phyloP scores from a whole-genome alignment of 2,329 filamentous ascomycete genomes.

The Penicillium janthinellum region DNA sequence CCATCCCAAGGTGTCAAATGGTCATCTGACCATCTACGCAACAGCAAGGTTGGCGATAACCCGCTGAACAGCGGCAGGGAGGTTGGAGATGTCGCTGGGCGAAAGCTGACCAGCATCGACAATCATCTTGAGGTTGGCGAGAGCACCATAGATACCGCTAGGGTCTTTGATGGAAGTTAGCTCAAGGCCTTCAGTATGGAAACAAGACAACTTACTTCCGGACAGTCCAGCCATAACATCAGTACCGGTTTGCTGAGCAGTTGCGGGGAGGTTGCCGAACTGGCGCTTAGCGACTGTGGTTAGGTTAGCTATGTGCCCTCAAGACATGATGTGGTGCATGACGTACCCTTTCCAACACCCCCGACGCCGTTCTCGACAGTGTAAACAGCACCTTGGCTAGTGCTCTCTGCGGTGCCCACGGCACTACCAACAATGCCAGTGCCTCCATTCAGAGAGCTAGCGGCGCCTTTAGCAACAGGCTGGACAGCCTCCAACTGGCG shows the following conservation, averaged over 20 bases:
- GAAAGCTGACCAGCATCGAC: slow-evolving; percentile 15
- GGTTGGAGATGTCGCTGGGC: slow-evolving; percentile 12
- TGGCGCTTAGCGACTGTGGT: slow-evolving; percentile 12
- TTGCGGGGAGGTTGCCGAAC: slow-evolving; percentile 10
- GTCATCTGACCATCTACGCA: slow-evolving; percentile 5
- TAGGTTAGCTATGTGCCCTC: not conserved
- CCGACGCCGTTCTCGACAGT: slow-evolving; percentile 15
- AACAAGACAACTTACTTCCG: slow-evolving; percentile 19
- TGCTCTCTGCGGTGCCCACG: slow-evolving; percentile 20
- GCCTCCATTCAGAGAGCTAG: not conserved
- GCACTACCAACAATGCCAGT: slow-evolving; percentile 14
- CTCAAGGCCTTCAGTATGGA: not conserved
- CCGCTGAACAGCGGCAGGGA: slow-evolving; percentile 17
- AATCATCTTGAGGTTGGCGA: slow-evolving; percentile 9
- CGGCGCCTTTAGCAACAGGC: slow-evolving; percentile 2
- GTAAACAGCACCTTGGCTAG: slow-evolving; percentile 11
- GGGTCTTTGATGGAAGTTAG: slow-evolving; percentile 15
- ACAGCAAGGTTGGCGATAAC: slow-evolving; percentile 18
- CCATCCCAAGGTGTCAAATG: not conserved
- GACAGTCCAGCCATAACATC: slow-evolving; percentile 13
- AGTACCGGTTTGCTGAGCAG: slow-evolving; percentile 7
- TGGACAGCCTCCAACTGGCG: not conserved
- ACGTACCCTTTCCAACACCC: slow-evolving; percentile 8
- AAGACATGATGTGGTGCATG: too few species aligned
- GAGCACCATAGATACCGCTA: slow-evolving; percentile 21